A percentile compares a stretch with the other conserved stretches of the same genome.
Conservation (phyloP, 148 eudicot genomes). For the Linanthus parryae region DNA sequence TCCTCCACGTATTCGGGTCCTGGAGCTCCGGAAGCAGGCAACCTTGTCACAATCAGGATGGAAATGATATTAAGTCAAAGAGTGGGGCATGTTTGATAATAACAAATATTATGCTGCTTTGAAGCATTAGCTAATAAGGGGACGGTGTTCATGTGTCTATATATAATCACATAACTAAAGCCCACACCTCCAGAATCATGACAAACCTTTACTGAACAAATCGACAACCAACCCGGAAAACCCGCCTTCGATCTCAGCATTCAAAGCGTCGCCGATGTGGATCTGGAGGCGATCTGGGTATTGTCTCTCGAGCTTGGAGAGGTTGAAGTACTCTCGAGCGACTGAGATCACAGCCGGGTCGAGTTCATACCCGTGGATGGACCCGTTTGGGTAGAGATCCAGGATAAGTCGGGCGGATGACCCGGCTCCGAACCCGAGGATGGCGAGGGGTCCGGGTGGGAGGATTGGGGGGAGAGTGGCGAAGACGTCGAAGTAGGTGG, state of each 20-base stretch:
- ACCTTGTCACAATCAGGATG: too few species aligned
- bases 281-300: slow-evolving; percentile 43
- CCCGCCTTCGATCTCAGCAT: slow-evolving; percentile 33
- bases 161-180: too few species aligned
- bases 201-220: slow-evolving; percentile 68
- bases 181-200: too few species aligned
- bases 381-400: slow-evolving; percentile 40
- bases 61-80: too few species aligned
- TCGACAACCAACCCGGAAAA: slow-evolving; percentile 74
- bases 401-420: slow-evolving; percentile 59
- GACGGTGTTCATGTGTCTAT: too few species aligned
- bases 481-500: slow-evolving; percentile 80
- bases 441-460: slow-evolving; percentile 68
- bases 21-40: slow-evolving; percentile 69
- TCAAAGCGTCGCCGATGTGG: slow-evolving; percentile 53
- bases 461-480: slow-evolving; percentile 66
- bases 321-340: slow-evolving; percentile 57
- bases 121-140: too few species aligned
- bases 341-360: slow-evolving; percentile 66
- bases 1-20: slow-evolving; percentile 58
- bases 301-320: slow-evolving; percentile 38
- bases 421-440: slow-evolving; percentile 89
- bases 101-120: too few species aligned
- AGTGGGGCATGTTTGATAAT: too few species aligned
- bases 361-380: slow-evolving; percentile 84